These are phyloP conservation scores for Diaporthe citriasiana DNA, from an alignment of 2,329 filamentous ascomycete species.

Conservation along the genomic window DNA sequence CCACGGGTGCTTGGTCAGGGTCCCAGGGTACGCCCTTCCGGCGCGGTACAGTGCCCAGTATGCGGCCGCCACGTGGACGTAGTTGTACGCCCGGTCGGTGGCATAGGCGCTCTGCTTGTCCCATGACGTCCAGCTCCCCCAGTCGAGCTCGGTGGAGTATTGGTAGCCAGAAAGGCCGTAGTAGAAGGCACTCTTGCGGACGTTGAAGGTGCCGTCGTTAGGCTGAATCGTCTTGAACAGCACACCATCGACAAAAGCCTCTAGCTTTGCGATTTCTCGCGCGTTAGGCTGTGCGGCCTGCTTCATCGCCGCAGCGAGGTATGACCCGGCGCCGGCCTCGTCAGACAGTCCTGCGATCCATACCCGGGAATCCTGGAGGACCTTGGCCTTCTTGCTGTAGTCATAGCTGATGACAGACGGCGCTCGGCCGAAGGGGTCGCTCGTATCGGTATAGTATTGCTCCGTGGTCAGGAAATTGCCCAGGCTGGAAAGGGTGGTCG, in stretches of 20 bases:
- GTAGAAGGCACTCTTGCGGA: conserved; percentile 70
- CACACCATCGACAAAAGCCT: conserved; percentile 66
- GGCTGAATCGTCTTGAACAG: conserved; percentile 64
- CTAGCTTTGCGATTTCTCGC: conserved; percentile 65
- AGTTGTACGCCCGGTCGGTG: conserved; percentile 69
- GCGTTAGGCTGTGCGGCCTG: conserved; percentile 64
- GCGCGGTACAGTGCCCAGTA: conserved; percentile 72
- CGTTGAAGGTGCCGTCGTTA: conserved; percentile 55
- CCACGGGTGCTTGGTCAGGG: conserved; percentile 59
- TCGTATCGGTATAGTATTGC: conserved; percentile 64
- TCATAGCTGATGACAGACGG: conserved; percentile 72
- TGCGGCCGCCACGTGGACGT: conserved; percentile 67
- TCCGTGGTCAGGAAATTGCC: conserved; percentile 68
- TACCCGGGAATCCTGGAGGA: conserved; percentile 63
- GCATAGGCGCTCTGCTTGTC: conserved; percentile 59
- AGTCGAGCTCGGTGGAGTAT: conserved; percentile 61
- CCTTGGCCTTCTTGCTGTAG: conserved; percentile 58
- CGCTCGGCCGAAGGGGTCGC: conserved; percentile 67
- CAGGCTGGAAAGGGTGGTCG: conserved; percentile 60
- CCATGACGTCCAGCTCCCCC: conserved; percentile 67
- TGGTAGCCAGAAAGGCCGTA: conserved; percentile 61
- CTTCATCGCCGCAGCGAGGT: conserved; percentile 68
- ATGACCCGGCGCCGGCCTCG: conserved; percentile 70
- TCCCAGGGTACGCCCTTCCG: conserved; percentile 61
- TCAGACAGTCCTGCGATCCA: conserved; percentile 74